Evolutionary conservation across 202 grass and related monocot genomes (phyloP).

Genomic region (Setaria italica): DNA sequence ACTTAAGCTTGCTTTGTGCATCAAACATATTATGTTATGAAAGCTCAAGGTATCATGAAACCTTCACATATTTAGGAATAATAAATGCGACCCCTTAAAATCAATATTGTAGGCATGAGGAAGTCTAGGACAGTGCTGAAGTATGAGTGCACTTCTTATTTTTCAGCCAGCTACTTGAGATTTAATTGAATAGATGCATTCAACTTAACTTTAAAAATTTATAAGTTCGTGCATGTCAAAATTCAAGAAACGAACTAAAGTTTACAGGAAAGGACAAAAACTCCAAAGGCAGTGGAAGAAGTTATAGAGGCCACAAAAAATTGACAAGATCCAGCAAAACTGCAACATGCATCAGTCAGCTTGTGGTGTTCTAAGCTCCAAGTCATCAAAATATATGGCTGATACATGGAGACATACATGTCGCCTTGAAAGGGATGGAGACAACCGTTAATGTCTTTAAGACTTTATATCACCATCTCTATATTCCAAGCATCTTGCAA

Average conservation of each 20-base stretch:
- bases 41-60: background rate
- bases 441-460: constrained; percentile 11
- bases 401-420: too few relatives aligned
- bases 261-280: constrained; percentile 17
- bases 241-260: constrained; percentile 16
- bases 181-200: background rate
- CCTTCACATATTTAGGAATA: background rate
- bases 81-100: background rate
- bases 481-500: constrained; percentile 4
- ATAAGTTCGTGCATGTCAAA: constrained; percentile 1
- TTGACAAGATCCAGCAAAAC: background rate
- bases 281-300: background rate
- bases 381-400: constrained; percentile 32
- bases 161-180: background rate
- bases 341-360: background rate
- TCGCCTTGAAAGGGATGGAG: constrained; percentile 1
- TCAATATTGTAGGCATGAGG: background rate
- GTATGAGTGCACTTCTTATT: constrained; percentile 6
- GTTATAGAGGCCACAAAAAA: constrained; percentile 9
- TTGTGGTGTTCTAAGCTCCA: constrained; percentile 41
- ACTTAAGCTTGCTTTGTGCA: background rate
- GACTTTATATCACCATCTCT: too few relatives aligned
- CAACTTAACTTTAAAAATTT: background rate
- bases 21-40: constrained; percentile 6
- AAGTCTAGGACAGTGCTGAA: background rate